Evolutionary conservation across 257 asterid genomes (phyloP), one percentile per base, ranked within the genome.

Genomic region (Solanum verrucosum): DNA sequence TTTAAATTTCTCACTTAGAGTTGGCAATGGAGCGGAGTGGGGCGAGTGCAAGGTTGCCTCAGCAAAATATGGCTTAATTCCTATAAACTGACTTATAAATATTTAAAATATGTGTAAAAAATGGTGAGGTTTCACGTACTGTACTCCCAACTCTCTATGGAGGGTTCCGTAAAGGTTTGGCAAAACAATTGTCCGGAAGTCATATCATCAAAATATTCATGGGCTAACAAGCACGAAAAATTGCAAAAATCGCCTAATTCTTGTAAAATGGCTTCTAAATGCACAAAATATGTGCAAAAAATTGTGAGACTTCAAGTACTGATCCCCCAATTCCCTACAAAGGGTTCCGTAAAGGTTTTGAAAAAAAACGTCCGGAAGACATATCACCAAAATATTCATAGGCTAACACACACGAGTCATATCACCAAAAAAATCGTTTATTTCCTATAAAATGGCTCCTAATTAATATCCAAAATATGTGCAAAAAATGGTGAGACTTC

Each of bases 111-210:
- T 16, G 60, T 5, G 60, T 5, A 14, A 14, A 46, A 46, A 46
- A 46, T 46, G 0, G 7, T 15, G 7, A 49, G 7, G 21, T 49
- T 49, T 49, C 0, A 52, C 2, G 63, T 52, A 52, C 1, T 18
- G 4, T 0, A 52, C 0, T n/a, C 23, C n/a, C 9, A 2, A 52
- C 9, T 16, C 3, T 1, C 9, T 52, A 52, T 3, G n/a, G 63
- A 18, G 4, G n/a, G 4, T 18, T 49, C 1, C 63, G 0, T 49
- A 18, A 6, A 52, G 63, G 4, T 18, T 52, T 18, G 9, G 4
- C 9, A 6, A 52, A 52, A 6, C 0, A 18, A 52, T 1, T 6
- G 0, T 52, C 4, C 0, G 1, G 0, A 18, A 52, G n/a, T 0
- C n/a, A 18, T 52, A 18, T 52, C 21, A 6, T 18, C n/a, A 7